Percentiles rank a stretch among this genome's conserved stretches.
Evolutionary conservation across 441 rosid species (phyloP).

Genomic region (Brassica hybrid): DNA sequence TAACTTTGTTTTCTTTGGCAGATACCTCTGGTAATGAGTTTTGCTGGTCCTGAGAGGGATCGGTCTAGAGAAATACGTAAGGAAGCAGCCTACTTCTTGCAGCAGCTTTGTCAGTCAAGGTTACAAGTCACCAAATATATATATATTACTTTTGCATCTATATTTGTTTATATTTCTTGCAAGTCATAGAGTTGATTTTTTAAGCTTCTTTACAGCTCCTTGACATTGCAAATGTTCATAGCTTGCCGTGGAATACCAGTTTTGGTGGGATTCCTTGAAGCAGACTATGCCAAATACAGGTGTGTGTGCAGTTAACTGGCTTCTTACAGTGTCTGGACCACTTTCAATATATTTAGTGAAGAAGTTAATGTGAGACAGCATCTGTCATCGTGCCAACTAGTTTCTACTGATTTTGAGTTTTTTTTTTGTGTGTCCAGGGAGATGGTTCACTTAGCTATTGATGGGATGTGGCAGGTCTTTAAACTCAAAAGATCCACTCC

Average conservation of each 20-base stretch:
- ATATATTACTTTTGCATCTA: conserved; percentile 20
- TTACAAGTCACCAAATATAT: too few relatives aligned
- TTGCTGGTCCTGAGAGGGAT: conserved; percentile 73
- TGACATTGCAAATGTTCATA: conserved; percentile 98
- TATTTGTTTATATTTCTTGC: not conserved
- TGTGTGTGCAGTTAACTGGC: too few relatives aligned
- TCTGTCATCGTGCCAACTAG: too few relatives aligned
- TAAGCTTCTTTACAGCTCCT: conserved; percentile 64
- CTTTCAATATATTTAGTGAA: too few relatives aligned
- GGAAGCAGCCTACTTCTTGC: conserved; percentile 94
- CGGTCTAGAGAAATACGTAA: conserved; percentile 88
- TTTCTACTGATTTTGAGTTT: not conserved
- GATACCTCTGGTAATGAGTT: conserved; percentile 87
- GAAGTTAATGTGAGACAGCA: too few relatives aligned
- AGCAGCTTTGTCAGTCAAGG: conserved; percentile 99
- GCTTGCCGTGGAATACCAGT: conserved; percentile 95
- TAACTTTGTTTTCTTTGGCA: conserved; percentile 33
- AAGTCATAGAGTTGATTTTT: conserved; percentile 40
- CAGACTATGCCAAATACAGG: conserved; percentile 98
- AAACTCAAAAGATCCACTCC: conserved; percentile 96
- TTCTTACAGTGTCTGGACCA: too few relatives aligned
- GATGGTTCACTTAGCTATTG: conserved; percentile 99
- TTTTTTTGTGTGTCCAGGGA: conserved; percentile 81
- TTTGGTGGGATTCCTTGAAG: conserved; percentile 94
- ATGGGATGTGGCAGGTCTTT: conserved; percentile 99